Conservation (phyloP, 768 basidiomycete genomes). For the Mycena belliarum region DNA sequence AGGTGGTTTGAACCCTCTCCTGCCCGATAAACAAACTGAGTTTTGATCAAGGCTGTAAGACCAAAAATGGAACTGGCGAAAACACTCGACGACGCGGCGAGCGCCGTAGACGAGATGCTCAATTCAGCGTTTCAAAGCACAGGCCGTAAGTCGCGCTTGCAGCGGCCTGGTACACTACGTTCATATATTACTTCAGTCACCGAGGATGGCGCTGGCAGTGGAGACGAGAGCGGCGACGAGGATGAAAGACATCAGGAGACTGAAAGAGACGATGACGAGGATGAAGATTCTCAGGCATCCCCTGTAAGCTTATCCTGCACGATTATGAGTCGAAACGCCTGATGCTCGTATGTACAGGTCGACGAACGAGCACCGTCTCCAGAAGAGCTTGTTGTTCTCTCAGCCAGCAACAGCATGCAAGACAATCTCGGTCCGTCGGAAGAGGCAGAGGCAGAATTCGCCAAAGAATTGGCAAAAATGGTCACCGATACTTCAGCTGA, state of each 20-base stretch:
- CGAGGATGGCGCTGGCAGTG: slow-evolving; percentile 49
- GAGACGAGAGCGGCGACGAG: slow-evolving; percentile 69
- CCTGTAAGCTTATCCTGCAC: slow-evolving; percentile 42
- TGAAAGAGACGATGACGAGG: slow-evolving; percentile 69
- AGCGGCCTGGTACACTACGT: slow-evolving; percentile 1
- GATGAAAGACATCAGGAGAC: slow-evolving; percentile 47
- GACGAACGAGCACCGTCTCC: slow-evolving; percentile 80
- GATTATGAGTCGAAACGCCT: not conserved
- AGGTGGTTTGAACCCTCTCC: slow-evolving; percentile 47
- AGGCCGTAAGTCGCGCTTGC: slow-evolving; percentile 42
- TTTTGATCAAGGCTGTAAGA: slow-evolving; percentile 65
- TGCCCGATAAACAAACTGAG: not conserved
- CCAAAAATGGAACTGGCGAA: slow-evolving; percentile 75
- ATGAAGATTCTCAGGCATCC: slow-evolving; percentile 52
- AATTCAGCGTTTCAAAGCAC: slow-evolving; percentile 62
- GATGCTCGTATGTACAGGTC: slow-evolving; percentile 34
- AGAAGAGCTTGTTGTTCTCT: slow-evolving; percentile 75
- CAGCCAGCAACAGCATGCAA: slow-evolving; percentile 52
- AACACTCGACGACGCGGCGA: slow-evolving; percentile 82
- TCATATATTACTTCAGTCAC: slow-evolving; percentile 19
- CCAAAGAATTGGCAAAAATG: slow-evolving; percentile 93
- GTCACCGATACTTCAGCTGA: slow-evolving; percentile 86
- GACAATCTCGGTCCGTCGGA: slow-evolving; percentile 82
- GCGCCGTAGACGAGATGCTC: slow-evolving; percentile 90
- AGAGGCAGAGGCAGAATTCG: slow-evolving; percentile 92